Evolutionary conservation across 208 protist genomes (phyloP), one percentile per base, ranked within the genome.

Genomic region (Giardia muris): DNA sequence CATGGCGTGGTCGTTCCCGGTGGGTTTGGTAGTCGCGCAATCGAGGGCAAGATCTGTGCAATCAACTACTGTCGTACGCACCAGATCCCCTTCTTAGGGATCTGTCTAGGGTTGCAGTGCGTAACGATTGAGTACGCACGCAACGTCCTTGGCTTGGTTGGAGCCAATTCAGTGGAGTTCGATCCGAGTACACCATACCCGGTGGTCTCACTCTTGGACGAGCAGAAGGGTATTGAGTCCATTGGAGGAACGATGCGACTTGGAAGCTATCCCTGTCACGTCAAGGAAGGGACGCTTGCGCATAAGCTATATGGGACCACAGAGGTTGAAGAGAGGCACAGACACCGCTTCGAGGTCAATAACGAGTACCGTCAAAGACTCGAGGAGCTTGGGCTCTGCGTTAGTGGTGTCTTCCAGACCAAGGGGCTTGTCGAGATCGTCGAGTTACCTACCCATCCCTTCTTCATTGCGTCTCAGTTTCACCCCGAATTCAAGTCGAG

Each of bases 191-290:
- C 88, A 0, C 30, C 47, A 42, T 67, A 95, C 42, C 95, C 96
- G 89, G 97, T 98, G 39, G 95, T 99, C 48, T 95, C 98, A 19
- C 97, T 96, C 94, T 99, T 99, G 96, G 98, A 98, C 92, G 98
- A 99, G 96, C 88, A 97, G 95, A 67, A 96, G 95, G 43, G 47
- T 92, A 47, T 92, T 95, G 44, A 67, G 57, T 91, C 96, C 44
- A 96, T 99, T 96, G 98, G 98, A 46, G 98, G 97, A 46, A 99
- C 98, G 89, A 99, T 99, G 98, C 96, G 98, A 93, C 96, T 99
- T 2, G 98, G 98, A n/a, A 92, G 94, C 0, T 96, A 97, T 91
- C 92, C 4, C n/a, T 90, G 4, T 44, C 39, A 94, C 30, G 4
- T 88, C 30, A 1, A 67, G 92, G 1, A 2, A 95, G 19, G 94